Evolutionary conservation across 106 monocot genomes (phyloP).

Genomic region (Dendrobium chrysotoxum): DNA sequence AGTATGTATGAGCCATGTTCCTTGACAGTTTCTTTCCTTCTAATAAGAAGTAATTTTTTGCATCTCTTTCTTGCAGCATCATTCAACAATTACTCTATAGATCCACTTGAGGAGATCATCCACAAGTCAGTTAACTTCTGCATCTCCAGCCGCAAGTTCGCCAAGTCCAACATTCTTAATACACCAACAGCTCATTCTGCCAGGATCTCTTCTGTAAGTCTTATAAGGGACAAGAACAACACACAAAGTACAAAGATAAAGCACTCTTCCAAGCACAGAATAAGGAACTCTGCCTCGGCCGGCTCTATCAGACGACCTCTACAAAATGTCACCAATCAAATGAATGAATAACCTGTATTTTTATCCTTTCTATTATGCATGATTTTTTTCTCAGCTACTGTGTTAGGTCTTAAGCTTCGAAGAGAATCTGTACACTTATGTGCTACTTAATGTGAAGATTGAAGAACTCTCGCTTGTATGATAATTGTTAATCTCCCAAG

Average conservation of each 20-base stretch:
- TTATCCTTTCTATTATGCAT: not conserved
- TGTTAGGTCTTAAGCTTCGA: not conserved
- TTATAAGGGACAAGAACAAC: conserved; percentile 17
- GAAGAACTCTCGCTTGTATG: not conserved
- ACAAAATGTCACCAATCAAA: conserved; percentile 6
- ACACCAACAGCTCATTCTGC: not conserved
- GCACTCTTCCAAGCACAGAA: not conserved
- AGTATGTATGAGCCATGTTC: not conserved
- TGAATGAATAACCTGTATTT: not conserved
- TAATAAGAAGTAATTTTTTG: not conserved
- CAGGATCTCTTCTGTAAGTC: not conserved
- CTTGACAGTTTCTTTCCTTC: not conserved
- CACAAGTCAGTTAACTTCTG: not conserved
- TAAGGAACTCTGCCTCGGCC: not conserved
- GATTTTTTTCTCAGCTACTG: not conserved
- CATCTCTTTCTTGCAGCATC: conserved; percentile 1
- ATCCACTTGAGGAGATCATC: conserved; percentile 15
- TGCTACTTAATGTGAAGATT: not conserved
- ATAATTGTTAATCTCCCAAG: not conserved
- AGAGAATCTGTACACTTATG: not conserved
- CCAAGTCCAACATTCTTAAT: not conserved
- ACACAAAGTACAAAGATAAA: conserved; percentile 7
- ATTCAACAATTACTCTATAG: not conserved
- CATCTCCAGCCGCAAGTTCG: not conserved
- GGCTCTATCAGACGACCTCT: conserved; percentile 15